phyloP scores from a whole-genome alignment of 192 early-diverging fungal species.

The Entophlyctis luteolus region DNA sequence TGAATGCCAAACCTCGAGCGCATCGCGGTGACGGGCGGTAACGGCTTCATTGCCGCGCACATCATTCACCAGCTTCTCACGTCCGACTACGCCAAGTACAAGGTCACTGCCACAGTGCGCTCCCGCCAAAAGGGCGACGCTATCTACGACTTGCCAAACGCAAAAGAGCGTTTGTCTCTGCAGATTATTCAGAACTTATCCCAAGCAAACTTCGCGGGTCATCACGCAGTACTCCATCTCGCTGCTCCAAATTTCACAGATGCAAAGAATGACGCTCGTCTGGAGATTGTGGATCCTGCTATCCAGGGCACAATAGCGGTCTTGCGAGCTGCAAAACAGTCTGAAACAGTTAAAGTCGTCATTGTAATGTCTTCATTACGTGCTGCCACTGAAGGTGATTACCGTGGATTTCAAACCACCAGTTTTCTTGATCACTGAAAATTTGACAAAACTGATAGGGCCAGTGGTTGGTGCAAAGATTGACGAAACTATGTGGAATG shows the following conservation, averaged over 20 bases:
- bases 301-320: conserved; percentile 40
- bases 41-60: conserved; percentile 11
- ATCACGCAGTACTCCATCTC: conserved; percentile 35
- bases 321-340: conserved; percentile 18
- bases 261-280: conserved; percentile 15
- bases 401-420: not conserved
- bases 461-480: not conserved
- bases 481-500: not conserved
- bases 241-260: conserved; percentile 34
- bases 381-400: conserved; percentile 10
- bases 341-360: conserved; percentile 32
- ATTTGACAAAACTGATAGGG: not conserved
- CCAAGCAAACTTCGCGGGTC: conserved; percentile 8
- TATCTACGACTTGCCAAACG: not conserved
- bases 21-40: conserved; percentile 4
- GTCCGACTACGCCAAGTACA: not conserved
- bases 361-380: conserved; percentile 44
- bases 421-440: too few species aligned
- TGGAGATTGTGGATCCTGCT: conserved; percentile 40
- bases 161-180: conserved; percentile 1
- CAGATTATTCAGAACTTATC: not conserved
- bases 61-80: conserved; percentile 9
- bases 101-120: conserved; percentile 11
- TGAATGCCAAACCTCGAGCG: too few species aligned
- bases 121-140: not conserved